These are phyloP conservation scores for Beauveria varroae DNA, from an alignment of 2,329 filamentous ascomycete species.

Conservation along the genomic window DNA sequence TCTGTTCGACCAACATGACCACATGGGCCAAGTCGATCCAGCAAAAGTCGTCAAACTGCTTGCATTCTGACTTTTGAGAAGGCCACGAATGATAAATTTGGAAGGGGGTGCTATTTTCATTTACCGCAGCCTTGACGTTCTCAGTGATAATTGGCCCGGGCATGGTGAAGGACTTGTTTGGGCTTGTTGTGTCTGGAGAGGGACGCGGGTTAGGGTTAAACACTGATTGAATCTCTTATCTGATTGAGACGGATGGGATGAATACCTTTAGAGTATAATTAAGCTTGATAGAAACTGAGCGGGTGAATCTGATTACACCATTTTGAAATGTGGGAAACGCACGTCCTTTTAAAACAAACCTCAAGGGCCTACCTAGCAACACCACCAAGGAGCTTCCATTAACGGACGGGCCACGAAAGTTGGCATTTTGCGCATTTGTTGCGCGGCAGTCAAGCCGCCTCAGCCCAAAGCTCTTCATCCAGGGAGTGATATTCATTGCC, in stretches of 20 bases:
- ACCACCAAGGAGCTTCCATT: neutral
- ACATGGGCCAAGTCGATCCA: conserved; percentile 15
- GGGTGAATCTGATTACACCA: neutral
- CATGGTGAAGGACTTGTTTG: neutral
- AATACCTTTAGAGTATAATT: conserved; percentile 2
- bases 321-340: neutral
- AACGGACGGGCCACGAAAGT: neutral
- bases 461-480: neutral
- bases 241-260: neutral
- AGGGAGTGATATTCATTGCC: neutral
- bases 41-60: conserved; percentile 13
- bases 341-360: conserved; percentile 2
- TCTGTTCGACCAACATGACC: conserved; percentile 14
- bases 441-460: neutral
- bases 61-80: conserved; percentile 12
- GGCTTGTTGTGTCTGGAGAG: neutral
- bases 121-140: neutral
- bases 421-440: neutral
- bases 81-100: conserved; percentile 13
- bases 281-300: neutral
- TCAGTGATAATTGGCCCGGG: neutral
- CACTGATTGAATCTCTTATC: neutral
- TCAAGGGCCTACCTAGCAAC: neutral
- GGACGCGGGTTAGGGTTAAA: neutral
- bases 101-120: neutral